Evolutionary conservation across 2,329 filamentous ascomycete genomes (phyloP).

Genomic region (Fusarium brevicatenulatum): DNA sequence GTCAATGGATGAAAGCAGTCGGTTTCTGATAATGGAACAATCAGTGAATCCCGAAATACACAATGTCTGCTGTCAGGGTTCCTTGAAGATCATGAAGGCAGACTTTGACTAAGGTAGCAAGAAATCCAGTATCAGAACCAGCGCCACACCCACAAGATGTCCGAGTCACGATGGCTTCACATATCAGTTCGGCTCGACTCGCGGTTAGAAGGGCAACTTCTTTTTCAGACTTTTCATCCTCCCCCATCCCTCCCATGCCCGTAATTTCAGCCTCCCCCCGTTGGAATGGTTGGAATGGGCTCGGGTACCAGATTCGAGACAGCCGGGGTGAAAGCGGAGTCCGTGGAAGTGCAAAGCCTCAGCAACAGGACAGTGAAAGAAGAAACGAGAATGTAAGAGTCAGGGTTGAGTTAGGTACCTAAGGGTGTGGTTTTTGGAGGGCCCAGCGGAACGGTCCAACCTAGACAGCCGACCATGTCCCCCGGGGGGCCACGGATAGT

Average conservation of each 20-base stretch:
- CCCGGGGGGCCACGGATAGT: slow-evolving; percentile 31
- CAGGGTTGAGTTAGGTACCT: background rate
- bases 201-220: background rate
- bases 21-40: background rate
- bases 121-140: slow-evolving; percentile 1
- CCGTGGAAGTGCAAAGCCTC: slow-evolving; percentile 2
- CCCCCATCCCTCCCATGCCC: slow-evolving; percentile 9
- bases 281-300: slow-evolving; percentile 43
- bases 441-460: slow-evolving; percentile 44
- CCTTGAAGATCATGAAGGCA: background rate
- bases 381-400: background rate
- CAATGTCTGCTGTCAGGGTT: background rate
- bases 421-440: slow-evolving; percentile 28
- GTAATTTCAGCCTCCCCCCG: slow-evolving; percentile 26
- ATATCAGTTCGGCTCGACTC: slow-evolving; percentile 21
- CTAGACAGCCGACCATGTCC: slow-evolving; percentile 39
- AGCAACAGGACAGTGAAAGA: background rate
- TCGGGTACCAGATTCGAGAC: slow-evolving; percentile 39
- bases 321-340: slow-evolving; percentile 24
- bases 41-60: background rate
- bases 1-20: background rate
- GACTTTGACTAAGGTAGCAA: background rate
- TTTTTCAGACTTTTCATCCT: slow-evolving; percentile 1
- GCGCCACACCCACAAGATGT: slow-evolving; percentile 12
- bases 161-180: slow-evolving; percentile 23